Conservation (phyloP, 2,329 filamentous ascomycete species). For the Fusarium torulosum region DNA sequence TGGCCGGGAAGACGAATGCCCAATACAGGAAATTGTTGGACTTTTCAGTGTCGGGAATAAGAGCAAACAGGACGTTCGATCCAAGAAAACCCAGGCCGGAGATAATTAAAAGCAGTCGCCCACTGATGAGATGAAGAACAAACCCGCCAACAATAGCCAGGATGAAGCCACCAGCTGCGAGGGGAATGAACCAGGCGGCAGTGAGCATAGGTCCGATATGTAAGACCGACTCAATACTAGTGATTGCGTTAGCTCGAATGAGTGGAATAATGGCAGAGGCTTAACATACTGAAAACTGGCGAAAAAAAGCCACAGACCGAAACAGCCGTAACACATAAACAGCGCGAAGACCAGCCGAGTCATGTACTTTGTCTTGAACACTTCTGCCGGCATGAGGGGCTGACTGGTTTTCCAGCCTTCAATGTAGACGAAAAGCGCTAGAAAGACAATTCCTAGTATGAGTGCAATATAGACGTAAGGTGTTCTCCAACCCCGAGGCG, state of each 20-base stretch:
- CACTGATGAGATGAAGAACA: constrained; percentile 74
- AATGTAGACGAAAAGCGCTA: constrained; percentile 74
- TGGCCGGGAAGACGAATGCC: constrained; percentile 79
- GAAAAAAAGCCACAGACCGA: constrained; percentile 78
- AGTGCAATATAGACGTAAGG: constrained; percentile 78
- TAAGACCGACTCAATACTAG: constrained; percentile 71
- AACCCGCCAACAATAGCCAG: constrained; percentile 73
- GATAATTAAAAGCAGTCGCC: constrained; percentile 71
- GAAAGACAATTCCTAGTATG: constrained; percentile 69
- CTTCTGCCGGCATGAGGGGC: constrained; percentile 76
- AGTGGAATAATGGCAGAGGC: fast-evolving
- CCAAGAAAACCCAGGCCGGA: constrained; percentile 71
- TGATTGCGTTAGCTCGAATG: background rate
- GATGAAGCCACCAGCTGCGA: constrained; percentile 75
- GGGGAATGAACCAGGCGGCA: constrained; percentile 76
- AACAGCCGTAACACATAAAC: constrained; percentile 75
- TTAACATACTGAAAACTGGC: constrained; percentile 71
- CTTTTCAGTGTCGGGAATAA: constrained; percentile 66
- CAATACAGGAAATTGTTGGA: constrained; percentile 66
- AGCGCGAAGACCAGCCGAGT: constrained; percentile 70
- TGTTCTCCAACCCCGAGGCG: constrained; percentile 76
- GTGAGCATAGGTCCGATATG: constrained; percentile 70
- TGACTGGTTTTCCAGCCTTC: constrained; percentile 77
- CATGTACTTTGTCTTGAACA: constrained; percentile 80
- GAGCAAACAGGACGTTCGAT: constrained; percentile 71